Evolutionary conservation across 805 yeast species (phyloP), one percentile per base, ranked within the genome.

Genomic region (Diddensiella caesifluorescens): DNA sequence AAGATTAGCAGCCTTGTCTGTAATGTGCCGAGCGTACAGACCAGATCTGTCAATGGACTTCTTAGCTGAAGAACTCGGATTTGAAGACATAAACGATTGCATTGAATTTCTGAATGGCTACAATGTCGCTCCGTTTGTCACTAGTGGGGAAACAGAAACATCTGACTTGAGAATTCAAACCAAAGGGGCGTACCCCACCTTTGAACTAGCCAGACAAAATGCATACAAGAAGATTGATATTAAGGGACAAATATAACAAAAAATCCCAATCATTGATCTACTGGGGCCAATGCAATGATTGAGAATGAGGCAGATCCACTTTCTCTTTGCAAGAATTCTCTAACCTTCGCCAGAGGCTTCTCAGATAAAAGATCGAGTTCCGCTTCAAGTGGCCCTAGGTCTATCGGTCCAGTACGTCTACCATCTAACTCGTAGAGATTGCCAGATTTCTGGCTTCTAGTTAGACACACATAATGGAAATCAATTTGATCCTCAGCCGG

Each of bases 371-470:
- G 46, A 25, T 84, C 69, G 51, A 80, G 80, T 3, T 63, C 65
- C 2, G 53, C 58, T 1, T 46, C 42, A 5, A 61, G 53, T 3
- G 51, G 39, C 4, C 79, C 88, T 30, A 87, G 63, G 45, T 73
- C 77, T 26, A 80, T 69, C 0, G 95, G 87, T 0, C 95, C 92
- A 26, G 62, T 62, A 49, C 94, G 70, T 49, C 97, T 72, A 1
- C 98, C 98, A 57, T 90, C 98, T 26, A 90, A 69, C 62, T 90
- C 97, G 54, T 77, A 85, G 16, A 90, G 56, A 45, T 75, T 75
- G 5, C 74, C 75, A 48, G 76, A 71, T 9, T 65, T 63, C 19
- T 72, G 70, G 26, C 63, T 60, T 52, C 74, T 78, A 7, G 83
- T 68, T 53, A 83, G 80, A 4, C 92, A 71, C 20, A 90, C 79